Base-by-base conservation (phyloP, 140 eudicot species). In the Oenanthe javanica region DNA sequence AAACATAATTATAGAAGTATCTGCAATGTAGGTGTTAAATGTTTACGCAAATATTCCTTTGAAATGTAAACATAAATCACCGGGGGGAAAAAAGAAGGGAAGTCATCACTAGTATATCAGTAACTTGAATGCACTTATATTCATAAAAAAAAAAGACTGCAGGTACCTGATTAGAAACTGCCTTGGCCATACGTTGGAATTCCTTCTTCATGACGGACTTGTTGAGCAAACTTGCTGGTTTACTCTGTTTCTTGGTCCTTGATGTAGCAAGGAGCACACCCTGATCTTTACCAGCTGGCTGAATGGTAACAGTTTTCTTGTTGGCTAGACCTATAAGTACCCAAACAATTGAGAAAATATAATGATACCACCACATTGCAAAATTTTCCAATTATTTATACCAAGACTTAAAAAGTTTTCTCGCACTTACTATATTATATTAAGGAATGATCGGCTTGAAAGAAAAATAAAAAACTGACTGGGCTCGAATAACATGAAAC, bases 81-180 rank as follows among this genome's bases (percentile, higher is more conserved):
- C 45, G 1, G 36, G 36, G 36, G 36, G 36, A 31, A 55, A 16
- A 5, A 1, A 15, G 5, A 16, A 55, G 19, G 25, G 18, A 55
- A 55, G 64, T 16, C 23, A 55, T 55, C 64, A 55, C 23, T 15
- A 55, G 23, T 19, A 70, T 40, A 51, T 49, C 19, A 51, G 57
- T 15, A 51, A 51, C 57, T 14, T 5, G 21, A 18, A 51, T 13
- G 21, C 57, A 15, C 6, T 51, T 51, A 14, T 51, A 51, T 14
- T 51, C 21, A 4, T 13, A 14, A 15, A 51, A 4, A 51, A 4
- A 21, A 1, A 19, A 71, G 1, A 31, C 42, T 42, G 21, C 1
- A 16, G 0, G 46, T 86, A 93, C 98, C 96, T 94, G 98, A 84
- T 94, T 94, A 10, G 79, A n/a, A 21, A 91, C 98, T 9, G 94